Percentiles rank a stretch among this genome's conserved stretches.
Conservation (phyloP, 106 monocot genomes). For the Apostasia ramifera region DNA sequence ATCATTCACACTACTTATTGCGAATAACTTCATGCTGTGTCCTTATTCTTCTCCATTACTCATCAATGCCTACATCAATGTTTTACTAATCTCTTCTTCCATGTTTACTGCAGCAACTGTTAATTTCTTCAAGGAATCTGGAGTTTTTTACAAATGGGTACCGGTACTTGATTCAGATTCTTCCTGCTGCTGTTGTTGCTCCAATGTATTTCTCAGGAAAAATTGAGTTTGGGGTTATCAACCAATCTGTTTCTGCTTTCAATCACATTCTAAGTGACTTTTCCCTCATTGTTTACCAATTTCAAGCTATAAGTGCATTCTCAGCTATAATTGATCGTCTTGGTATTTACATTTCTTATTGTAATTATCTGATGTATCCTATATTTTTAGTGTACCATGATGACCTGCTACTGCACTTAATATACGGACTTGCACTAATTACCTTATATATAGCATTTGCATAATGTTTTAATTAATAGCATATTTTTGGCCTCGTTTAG, state of each 20-base stretch:
- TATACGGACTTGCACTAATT: too few species aligned
- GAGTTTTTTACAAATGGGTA: slow-evolving; percentile 98
- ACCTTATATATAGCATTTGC: too few species aligned
- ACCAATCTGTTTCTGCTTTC: slow-evolving; percentile 98
- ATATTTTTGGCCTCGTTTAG: too few species aligned
- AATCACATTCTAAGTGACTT: slow-evolving; percentile 93
- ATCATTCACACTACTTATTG: too few species aligned
- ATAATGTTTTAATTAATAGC: too few species aligned
- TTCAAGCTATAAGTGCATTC: slow-evolving; percentile 95
- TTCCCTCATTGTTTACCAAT: slow-evolving; percentile 90
- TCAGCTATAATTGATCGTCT: slow-evolving; percentile 93
- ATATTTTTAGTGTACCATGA: background rate
- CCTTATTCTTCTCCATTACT: background rate
- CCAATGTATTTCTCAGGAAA: slow-evolving; percentile 98
- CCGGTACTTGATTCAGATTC: slow-evolving; percentile 88
- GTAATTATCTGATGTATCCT: background rate
- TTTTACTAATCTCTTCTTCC: background rate
- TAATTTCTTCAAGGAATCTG: slow-evolving; percentile 87
- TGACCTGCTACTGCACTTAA: too few species aligned
- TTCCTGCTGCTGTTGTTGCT: slow-evolving; percentile 96
- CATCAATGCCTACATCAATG: background rate
- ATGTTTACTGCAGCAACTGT: slow-evolving; percentile 60
- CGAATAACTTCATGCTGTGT: too few species aligned
- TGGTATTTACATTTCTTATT: slow-evolving; percentile 32
- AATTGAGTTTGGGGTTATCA: slow-evolving; percentile 98